Evolutionary conservation across 2,329 filamentous ascomycete genomes (phyloP).

Genomic region (Microdochium bolleyi): DNA sequence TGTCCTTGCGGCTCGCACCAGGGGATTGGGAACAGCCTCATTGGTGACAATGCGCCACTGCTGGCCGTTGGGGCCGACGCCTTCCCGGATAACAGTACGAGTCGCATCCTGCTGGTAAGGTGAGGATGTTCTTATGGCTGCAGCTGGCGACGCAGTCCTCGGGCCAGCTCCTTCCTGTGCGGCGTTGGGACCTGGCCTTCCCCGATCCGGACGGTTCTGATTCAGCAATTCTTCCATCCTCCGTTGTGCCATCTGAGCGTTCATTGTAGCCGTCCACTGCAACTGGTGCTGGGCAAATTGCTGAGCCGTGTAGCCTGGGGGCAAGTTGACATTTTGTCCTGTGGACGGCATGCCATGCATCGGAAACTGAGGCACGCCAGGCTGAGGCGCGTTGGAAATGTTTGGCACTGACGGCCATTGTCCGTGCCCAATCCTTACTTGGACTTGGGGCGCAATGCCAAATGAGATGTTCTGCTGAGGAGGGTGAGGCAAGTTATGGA

Average conservation of each 20-base stretch:
- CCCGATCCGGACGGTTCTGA: conserved; percentile 35
- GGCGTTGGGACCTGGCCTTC: not conserved
- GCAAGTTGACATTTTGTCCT: conserved; percentile 5
- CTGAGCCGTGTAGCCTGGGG: conserved; percentile 10
- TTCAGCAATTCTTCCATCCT: conserved; percentile 27
- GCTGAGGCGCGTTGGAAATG: not conserved
- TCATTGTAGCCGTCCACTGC: conserved; percentile 22
- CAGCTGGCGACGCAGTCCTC: not conserved
- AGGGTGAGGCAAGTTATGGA: conserved; percentile 5
- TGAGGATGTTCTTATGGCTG: conserved; percentile 18
- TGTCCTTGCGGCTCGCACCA: conserved; percentile 10
- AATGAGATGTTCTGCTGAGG: conserved; percentile 11
- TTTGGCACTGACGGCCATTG: not conserved
- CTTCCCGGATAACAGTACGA: conserved; percentile 38
- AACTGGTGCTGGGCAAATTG: conserved; percentile 9
- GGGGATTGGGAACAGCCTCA: conserved; percentile 23
- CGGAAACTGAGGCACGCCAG: not conserved
- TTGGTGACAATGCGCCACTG: conserved; percentile 44
- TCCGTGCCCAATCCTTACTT: not conserved
- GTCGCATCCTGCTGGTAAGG: conserved; percentile 24
- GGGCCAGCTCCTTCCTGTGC: not conserved
- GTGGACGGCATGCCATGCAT: conserved; percentile 1
- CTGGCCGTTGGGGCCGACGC: conserved; percentile 40
- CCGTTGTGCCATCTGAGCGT: conserved; percentile 37
- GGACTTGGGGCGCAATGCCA: conserved; percentile 9